A percentile compares a stretch with the other conserved stretches of the same genome.
These are phyloP conservation scores for Rauvolfia tetraphylla DNA, from an alignment of 257 asterid species.

Conservation along the genomic window DNA sequence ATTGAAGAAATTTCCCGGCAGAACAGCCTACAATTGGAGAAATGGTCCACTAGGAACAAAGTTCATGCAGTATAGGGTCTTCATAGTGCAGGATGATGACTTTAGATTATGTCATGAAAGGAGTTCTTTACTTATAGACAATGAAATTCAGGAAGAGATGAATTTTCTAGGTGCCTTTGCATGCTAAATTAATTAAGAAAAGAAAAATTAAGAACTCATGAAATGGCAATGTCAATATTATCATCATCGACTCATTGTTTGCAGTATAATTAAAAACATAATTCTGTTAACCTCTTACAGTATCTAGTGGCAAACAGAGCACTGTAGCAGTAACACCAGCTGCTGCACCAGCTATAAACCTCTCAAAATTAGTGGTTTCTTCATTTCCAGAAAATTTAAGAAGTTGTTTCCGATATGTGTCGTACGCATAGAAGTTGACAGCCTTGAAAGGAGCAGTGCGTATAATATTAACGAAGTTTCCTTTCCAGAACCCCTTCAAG, in stretches of 20 bases:
- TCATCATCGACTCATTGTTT: neutral
- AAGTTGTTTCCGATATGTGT: constrained; percentile 87
- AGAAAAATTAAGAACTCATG: neutral
- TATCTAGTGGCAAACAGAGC: constrained; percentile 93
- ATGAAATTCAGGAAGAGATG: neutral
- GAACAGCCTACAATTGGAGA: neutral
- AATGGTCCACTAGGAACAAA: neutral
- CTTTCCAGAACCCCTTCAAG: constrained; percentile 93
- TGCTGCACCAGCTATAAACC: constrained; percentile 95
- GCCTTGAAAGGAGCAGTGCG: constrained; percentile 99
- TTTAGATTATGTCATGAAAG: neutral
- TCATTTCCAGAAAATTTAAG: constrained; percentile 62
- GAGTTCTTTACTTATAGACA: neutral
- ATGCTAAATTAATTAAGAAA: neutral
- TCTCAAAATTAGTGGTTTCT: constrained; percentile 73
- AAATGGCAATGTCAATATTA: neutral
- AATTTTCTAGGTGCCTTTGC: neutral
- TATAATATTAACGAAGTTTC: constrained; percentile 85
- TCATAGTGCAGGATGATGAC: neutral
- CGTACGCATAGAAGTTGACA: constrained; percentile 81
- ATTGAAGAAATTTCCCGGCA: neutral
- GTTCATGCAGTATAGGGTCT: neutral
- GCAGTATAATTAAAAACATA: neutral
- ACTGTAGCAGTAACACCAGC: constrained; percentile 99
- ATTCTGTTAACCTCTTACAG: constrained; percentile 50